Conservation (phyloP, 768 basidiomycete species). For the Auricularia auricula-judae region DNA sequence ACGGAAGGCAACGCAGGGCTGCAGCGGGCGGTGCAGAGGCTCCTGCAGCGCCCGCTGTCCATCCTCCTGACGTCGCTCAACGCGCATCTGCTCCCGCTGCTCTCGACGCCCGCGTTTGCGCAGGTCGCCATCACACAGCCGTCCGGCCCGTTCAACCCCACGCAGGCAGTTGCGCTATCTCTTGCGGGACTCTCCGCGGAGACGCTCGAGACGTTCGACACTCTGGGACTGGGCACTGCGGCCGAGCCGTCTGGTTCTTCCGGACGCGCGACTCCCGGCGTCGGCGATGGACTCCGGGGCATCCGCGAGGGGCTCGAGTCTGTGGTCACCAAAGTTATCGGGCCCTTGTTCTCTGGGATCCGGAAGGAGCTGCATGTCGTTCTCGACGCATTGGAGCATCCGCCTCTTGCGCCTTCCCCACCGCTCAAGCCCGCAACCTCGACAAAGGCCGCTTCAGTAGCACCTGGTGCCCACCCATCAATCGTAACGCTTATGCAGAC, state of each 20-base stretch:
- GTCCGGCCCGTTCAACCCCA: conserved; percentile 44
- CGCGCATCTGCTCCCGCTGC: conserved; percentile 49
- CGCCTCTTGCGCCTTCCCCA: conserved; percentile 5
- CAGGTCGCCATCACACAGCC: conserved; percentile 30
- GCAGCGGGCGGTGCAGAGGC: conserved; percentile 57
- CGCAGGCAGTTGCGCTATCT: conserved; percentile 61
- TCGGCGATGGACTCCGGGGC: conserved; percentile 49
- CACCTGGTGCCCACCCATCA: conserved; percentile 36
- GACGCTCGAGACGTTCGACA: conserved; percentile 59
- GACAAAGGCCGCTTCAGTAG: conserved; percentile 1
- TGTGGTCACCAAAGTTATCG: conserved; percentile 52
- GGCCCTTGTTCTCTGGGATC: conserved; percentile 51
- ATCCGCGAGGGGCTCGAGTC: conserved; percentile 65
- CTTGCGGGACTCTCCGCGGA: conserved; percentile 64
- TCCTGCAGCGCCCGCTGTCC: conserved; percentile 65
- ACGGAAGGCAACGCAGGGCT: conserved; percentile 53
- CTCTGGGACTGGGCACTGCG: conserved; percentile 39
- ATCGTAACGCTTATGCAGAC: conserved; percentile 44
- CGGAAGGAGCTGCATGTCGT: conserved; percentile 50
- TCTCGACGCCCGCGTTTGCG: conserved; percentile 50
- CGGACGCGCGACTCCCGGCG: conserved; percentile 8
- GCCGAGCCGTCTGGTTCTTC: not conserved
- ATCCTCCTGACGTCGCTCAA: conserved; percentile 64
- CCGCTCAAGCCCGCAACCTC: conserved; percentile 4
- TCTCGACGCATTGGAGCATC: conserved; percentile 48